These are phyloP conservation scores for Pichia sp. DNA, from an alignment of 1,139 yeast species.

Conservation along the genomic window DNA sequence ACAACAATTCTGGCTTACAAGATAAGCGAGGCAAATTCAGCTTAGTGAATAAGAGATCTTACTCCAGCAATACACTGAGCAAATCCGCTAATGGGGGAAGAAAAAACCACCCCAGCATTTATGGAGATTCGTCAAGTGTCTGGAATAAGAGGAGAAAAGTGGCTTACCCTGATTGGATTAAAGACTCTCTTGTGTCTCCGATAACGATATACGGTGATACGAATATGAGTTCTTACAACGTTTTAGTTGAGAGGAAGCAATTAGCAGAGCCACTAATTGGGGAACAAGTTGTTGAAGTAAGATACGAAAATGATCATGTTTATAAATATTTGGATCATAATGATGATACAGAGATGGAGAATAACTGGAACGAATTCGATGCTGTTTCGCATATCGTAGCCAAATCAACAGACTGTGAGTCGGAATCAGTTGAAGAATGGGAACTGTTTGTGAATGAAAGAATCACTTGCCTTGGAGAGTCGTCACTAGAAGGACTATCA, in stretches of 20 bases:
- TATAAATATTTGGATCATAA: slow-evolving; percentile 17
- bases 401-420: slow-evolving; percentile 10
- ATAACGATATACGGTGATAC: slow-evolving; percentile 28
- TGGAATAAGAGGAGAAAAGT: slow-evolving; percentile 20
- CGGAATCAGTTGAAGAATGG: slow-evolving; percentile 9
- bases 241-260: slow-evolving; percentile 17
- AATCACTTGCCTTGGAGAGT: slow-evolving; percentile 23
- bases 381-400: slow-evolving; percentile 21
- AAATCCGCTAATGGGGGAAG: slow-evolving; percentile 3
- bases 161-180: slow-evolving; percentile 26
- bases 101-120: neutral
- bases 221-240: slow-evolving; percentile 21
- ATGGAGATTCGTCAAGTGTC: neutral
- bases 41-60: slow-evolving; percentile 2
- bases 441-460: slow-evolving; percentile 25
- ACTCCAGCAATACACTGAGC: slow-evolving; percentile 9
- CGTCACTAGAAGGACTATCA: slow-evolving; percentile 19
- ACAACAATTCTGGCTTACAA: slow-evolving; percentile 2
- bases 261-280: slow-evolving; percentile 12
- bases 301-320: slow-evolving; percentile 20
- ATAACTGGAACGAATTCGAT: slow-evolving; percentile 23
- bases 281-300: slow-evolving; percentile 25
- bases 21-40: neutral
- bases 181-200: slow-evolving; percentile 23
- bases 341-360: slow-evolving; percentile 20